Base-by-base conservation (phyloP, 176 grass and related monocot genomes). In the Ampelocalamus luodianensis region DNA sequence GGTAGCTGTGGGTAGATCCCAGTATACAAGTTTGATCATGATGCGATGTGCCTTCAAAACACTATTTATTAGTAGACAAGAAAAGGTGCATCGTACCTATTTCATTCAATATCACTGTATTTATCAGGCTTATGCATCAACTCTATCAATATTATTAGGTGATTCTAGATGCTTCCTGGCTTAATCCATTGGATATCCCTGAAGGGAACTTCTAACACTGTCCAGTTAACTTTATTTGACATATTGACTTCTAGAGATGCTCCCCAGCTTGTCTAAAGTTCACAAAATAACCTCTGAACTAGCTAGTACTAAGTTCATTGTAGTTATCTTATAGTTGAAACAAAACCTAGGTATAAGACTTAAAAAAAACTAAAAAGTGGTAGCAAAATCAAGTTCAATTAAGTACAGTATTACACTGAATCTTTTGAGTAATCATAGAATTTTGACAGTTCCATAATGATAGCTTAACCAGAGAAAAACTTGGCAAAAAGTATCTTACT, bases 401-500 rank as follows among this genome's bases (percentile, higher is more conserved):
- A 76, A n/a, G n/a, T n/a, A n/a, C n/a, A n/a, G n/a, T n/a, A 5
- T 9, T 13, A 44, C 16, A 22, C 65, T 18, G 32, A 77, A 84
- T 73, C 60, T 68, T 62, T 69, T 0, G 5, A 69, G 40, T 34
- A 65, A 63, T 78, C 26, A 8, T 68, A 61, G 16, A 11, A 61
- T 86, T 1, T 44, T 55, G 17, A 53, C n/a, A 89, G 29, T 15
- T 83, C 4, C 16, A 22, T 43, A 17, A 34, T 36, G 26, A 85
- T 37, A 69, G 60, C 34, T 67, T 59, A 18, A 50, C 59, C 23
- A 70, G 38, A 75, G 15, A 65, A 61, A 42, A 83, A 66, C 27
- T 18, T 77, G 53, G 53, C 26, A 59, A 65, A 77, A 65, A 18
- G 24, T 32, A 65, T 76, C 76, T 88, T 90, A 98, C 96, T 91